A percentile compares a stretch with the other conserved stretches of the same genome.
Conservation (phyloP, 2,329 filamentous ascomycete genomes). For the Fonsecaea pedrosoi region DNA sequence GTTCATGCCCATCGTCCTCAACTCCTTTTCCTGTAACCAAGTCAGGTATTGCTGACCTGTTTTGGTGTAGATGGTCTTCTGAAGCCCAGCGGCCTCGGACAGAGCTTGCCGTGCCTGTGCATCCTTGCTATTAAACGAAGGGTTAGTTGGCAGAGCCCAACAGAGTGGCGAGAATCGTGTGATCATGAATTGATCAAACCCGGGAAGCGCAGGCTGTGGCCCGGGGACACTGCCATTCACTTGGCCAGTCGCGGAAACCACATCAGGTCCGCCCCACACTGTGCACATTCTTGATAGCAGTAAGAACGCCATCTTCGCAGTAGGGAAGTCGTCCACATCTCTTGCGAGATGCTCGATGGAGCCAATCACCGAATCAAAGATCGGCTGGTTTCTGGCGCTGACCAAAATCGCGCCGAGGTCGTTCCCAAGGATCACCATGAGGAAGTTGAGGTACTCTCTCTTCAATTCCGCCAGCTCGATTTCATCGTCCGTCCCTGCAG, state of each 20-base stretch:
- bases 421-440: conserved; percentile 88
- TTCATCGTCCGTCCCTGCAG: conserved; percentile 91
- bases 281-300: conserved; percentile 82
- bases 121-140: conserved; percentile 81
- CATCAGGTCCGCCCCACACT: conserved; percentile 88
- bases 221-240: conserved; percentile 47
- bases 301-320: conserved; percentile 77
- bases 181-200: conserved; percentile 91
- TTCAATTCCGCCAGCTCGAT: conserved; percentile 91
- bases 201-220: conserved; percentile 66
- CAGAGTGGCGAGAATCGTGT: conserved; percentile 85
- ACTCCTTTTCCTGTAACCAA: conserved; percentile 53
- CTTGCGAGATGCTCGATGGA: conserved; percentile 85
- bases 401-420: conserved; percentile 87
- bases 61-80: conserved; percentile 90
- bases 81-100: conserved; percentile 82
- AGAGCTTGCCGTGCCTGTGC: conserved; percentile 88
- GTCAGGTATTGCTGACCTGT: conserved; percentile 79
- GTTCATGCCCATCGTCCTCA: conserved; percentile 57
- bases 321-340: conserved; percentile 72
- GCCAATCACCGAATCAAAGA: conserved; percentile 84
- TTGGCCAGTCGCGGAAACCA: conserved; percentile 52
- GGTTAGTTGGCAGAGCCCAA: conserved; percentile 84
- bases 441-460: conserved; percentile 92
- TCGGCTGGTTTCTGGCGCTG: conserved; percentile 84